Evolutionary conservation across 2,329 filamentous ascomycete species (phyloP).

Genomic region (Apiospora sp.): DNA sequence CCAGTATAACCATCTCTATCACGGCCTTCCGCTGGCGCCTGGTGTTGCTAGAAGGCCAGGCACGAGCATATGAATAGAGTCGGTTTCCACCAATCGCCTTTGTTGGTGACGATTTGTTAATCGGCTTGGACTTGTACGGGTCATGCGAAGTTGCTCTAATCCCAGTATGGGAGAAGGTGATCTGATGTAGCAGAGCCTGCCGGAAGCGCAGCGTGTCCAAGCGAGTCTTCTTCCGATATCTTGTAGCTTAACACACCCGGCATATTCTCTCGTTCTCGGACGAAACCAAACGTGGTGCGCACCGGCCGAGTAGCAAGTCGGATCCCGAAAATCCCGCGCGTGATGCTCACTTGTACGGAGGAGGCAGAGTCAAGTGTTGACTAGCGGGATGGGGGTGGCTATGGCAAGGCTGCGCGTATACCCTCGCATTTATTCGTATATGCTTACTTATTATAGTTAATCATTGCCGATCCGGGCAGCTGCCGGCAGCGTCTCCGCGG

Average conservation of each 20-base stretch:
- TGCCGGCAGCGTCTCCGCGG: background rate
- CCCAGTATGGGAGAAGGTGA: background rate
- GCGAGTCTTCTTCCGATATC: conserved; percentile 13
- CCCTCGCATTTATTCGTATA: background rate
- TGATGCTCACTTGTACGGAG: background rate
- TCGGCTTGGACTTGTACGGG: background rate
- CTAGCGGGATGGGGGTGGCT: background rate
- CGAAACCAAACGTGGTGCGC: background rate
- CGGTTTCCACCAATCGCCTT: background rate
- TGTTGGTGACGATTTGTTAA: background rate
- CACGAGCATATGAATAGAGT: background rate
- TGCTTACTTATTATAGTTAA: background rate
- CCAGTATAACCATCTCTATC: no score
- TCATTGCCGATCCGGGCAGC: background rate
- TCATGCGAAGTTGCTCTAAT: background rate
- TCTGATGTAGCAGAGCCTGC: background rate
- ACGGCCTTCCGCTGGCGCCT: no score
- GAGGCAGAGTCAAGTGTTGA: background rate
- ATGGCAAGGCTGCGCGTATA: background rate
- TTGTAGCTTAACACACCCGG: background rate
- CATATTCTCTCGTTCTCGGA: background rate
- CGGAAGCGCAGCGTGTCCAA: background rate
- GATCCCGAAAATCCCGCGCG: background rate
- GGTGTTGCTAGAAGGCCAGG: background rate
- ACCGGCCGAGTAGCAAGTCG: background rate